Evolutionary conservation across 1,284 basidiomycete genomes (phyloP).

Genomic region (Phellopilus nigrolimitatus): DNA sequence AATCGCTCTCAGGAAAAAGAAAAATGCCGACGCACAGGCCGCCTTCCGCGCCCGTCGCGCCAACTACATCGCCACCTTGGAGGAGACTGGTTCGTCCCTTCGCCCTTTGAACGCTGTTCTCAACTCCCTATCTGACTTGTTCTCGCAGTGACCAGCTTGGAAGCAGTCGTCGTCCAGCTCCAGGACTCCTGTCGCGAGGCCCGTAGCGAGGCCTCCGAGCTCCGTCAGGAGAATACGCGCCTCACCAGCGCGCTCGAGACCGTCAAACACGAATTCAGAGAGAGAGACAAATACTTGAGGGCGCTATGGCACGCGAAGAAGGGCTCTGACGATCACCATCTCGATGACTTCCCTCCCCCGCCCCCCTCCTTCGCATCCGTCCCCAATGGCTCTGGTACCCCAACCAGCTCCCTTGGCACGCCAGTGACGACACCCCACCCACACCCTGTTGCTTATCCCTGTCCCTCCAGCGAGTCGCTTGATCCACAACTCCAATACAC

Average conservation of each 20-base stretch:
- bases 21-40: constrained; percentile 77
- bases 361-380: constrained; percentile 37
- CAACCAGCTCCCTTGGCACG: constrained; percentile 17
- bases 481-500: constrained; percentile 18
- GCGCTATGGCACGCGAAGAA: constrained; percentile 60
- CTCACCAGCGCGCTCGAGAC: constrained; percentile 32
- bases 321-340: constrained; percentile 48
- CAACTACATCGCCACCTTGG: constrained; percentile 82
- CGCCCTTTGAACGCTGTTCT: constrained; percentile 20
- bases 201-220: constrained; percentile 49
- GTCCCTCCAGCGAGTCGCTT: constrained; percentile 7
- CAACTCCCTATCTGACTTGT: constrained; percentile 19
- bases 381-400: background rate
- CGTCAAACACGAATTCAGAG: constrained; percentile 48
- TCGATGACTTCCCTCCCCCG: constrained; percentile 50
- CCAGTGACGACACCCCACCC: constrained; percentile 16
- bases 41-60: constrained; percentile 68
- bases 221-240: constrained; percentile 59
- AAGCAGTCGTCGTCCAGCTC: constrained; percentile 73
- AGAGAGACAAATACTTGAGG: constrained; percentile 68
- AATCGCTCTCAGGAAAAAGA: constrained; percentile 73
- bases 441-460: constrained; percentile 10
- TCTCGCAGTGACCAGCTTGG: constrained; percentile 65
- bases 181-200: constrained; percentile 74
- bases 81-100: constrained; percentile 65